phyloP scores from a whole-genome alignment of 192 early-diverging fungal species.

The Coemansia sp. region DNA sequence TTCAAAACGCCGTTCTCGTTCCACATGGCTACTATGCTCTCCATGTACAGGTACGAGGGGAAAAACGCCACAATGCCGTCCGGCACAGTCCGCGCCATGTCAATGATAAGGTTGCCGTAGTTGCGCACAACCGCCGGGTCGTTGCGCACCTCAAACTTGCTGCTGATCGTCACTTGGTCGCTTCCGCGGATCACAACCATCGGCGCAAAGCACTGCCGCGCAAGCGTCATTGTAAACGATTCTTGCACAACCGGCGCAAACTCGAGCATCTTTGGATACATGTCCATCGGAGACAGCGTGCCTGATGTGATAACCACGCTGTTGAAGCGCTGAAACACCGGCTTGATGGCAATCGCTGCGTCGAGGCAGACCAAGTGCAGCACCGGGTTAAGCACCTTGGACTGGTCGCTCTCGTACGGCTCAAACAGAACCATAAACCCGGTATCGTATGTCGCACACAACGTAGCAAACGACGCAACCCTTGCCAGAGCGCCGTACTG shows the following conservation, averaged over 20 bases:
- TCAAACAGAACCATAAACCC: conserved; percentile 96
- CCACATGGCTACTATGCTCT: conserved; percentile 98
- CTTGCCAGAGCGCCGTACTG: conserved; percentile 80
- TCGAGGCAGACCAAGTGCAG: conserved; percentile 95
- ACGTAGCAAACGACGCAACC: conserved; percentile 92
- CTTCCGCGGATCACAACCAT: conserved; percentile 96
- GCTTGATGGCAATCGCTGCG: conserved; percentile 93
- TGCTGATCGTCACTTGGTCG: conserved; percentile 97
- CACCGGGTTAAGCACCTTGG: conserved; percentile 93
- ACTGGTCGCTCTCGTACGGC: conserved; percentile 93
- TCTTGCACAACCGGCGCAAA: conserved; percentile 87
- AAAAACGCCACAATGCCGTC: conserved; percentile 99
- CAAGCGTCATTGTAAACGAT: conserved; percentile 96
- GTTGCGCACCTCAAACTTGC: conserved; percentile 98
- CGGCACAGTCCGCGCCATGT: conserved; percentile 91
- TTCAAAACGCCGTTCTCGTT: conserved; percentile 96
- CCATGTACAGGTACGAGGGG: conserved; percentile 99
- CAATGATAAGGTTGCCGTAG: conserved; percentile 95
- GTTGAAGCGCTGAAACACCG: conserved; percentile 94
- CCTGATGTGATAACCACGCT: conserved; percentile 98
- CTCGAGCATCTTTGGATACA: conserved; percentile 94
- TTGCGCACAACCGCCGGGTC: conserved; percentile 99
- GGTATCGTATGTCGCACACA: conserved; percentile 94
- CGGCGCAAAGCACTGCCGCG: conserved; percentile 93
- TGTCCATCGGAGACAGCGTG: conserved; percentile 97